phyloP scores from a whole-genome alignment of 495 filamentous ascomycete genomes.

The Pseudomonodictys pantanalensis region DNA sequence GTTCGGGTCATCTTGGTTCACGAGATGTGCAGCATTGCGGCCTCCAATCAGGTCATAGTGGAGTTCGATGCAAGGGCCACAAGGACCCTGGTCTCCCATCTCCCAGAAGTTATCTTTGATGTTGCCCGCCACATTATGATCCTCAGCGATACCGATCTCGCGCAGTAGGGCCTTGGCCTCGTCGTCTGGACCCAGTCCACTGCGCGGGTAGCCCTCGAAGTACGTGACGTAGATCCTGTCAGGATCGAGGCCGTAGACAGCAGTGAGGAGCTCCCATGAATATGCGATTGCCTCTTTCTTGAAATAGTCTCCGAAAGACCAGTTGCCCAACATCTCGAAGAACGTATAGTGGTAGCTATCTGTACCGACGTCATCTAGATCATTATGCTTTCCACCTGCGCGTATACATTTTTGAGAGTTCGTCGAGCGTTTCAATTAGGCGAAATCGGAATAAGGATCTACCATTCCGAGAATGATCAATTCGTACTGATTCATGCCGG shows the following conservation, averaged over 20 bases:
- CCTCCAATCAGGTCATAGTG: slow-evolving; percentile 73
- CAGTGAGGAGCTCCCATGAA: slow-evolving; percentile 92
- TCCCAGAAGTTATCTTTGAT: slow-evolving; percentile 99
- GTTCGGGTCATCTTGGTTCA: slow-evolving; percentile 93
- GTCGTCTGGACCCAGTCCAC: slow-evolving; percentile 82
- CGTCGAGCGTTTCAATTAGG: slow-evolving; percentile 83
- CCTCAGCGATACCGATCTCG: slow-evolving; percentile 80
- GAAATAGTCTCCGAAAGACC: slow-evolving; percentile 99
- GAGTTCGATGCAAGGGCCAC: slow-evolving; percentile 92
- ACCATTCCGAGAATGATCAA: slow-evolving; percentile 96
- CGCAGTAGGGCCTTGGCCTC: slow-evolving; percentile 90
- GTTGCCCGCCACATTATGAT: slow-evolving; percentile 90
- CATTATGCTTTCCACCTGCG: slow-evolving; percentile 98
- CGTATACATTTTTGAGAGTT: slow-evolving; percentile 99
- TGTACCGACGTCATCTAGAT: slow-evolving; percentile 98
- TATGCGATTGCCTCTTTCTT: slow-evolving; percentile 87
- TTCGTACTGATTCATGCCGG: slow-evolving; percentile 99
- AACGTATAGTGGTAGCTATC: slow-evolving; percentile 99
- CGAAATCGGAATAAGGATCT: slow-evolving; percentile 82
- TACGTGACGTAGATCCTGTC: slow-evolving; percentile 91
- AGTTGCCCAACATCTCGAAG: slow-evolving; percentile 99
- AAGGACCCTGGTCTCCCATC: slow-evolving; percentile 97
- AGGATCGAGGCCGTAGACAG: slow-evolving; percentile 81
- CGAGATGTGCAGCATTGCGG: slow-evolving; percentile 78
- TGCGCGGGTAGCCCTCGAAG: slow-evolving; percentile 89